Evolutionary conservation across 768 basidiomycete species (phyloP).

Genomic region (Pulveroboletus frians): DNA sequence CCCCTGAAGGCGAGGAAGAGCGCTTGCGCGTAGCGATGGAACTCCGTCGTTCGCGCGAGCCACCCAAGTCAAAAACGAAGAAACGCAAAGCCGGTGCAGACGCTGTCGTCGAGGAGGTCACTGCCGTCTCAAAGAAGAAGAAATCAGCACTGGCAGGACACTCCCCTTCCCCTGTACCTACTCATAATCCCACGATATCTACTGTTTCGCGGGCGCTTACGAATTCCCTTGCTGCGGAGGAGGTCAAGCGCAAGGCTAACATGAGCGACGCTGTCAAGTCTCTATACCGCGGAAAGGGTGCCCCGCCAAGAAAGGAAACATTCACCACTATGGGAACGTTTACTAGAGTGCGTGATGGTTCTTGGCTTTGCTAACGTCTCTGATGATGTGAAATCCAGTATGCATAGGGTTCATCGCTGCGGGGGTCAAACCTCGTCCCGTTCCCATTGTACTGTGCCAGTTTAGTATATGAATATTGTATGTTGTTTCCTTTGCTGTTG

Average conservation of each 20-base stretch:
- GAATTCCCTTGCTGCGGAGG: constrained; percentile 70
- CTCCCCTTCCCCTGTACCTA: constrained; percentile 25
- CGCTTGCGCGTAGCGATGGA: constrained; percentile 55
- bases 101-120: constrained; percentile 23
- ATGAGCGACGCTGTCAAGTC: constrained; percentile 88
- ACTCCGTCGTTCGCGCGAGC: constrained; percentile 50
- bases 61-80: constrained; percentile 44
- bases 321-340: constrained; percentile 93
- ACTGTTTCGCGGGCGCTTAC: constrained; percentile 62
- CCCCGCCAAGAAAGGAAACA: constrained; percentile 66
- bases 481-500: background rate
- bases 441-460: background rate
- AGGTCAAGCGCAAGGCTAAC: constrained; percentile 71
- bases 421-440: background rate
- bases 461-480: constrained; percentile 10
- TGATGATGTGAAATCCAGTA: constrained; percentile 16
- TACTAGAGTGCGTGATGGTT: constrained; percentile 61
- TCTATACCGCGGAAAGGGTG: constrained; percentile 56
- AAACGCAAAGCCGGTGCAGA: constrained; percentile 58
- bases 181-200: constrained; percentile 45
- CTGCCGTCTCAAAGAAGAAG: constrained; percentile 41
- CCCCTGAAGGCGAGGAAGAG: constrained; percentile 58
- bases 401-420: constrained; percentile 7
- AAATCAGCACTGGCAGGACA: constrained; percentile 15
- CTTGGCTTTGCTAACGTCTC: background rate